Percentiles rank a stretch among this genome's conserved stretches.
Evolutionary conservation across 148 eudicot species (phyloP).

Genomic region (Selenicereus undatus): DNA sequence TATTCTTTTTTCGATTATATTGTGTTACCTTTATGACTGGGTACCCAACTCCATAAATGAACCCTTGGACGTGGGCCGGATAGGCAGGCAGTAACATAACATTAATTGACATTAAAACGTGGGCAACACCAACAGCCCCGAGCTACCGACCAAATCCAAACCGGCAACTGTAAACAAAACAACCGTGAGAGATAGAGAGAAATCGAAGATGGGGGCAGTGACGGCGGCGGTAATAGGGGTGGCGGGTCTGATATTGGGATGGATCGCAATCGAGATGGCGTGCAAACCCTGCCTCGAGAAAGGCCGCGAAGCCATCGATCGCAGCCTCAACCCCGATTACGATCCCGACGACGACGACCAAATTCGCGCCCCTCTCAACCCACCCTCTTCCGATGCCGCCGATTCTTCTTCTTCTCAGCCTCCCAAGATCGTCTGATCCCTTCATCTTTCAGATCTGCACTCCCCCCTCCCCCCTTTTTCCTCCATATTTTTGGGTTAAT

Average conservation of each 20-base stretch:
- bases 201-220: slow-evolving; percentile 62
- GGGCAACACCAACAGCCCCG: background rate
- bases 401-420: slow-evolving; percentile 28
- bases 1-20: no score
- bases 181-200: slow-evolving; percentile 6
- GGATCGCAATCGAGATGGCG: slow-evolving; percentile 77
- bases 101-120: no score
- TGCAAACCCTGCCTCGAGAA: slow-evolving; percentile 85
- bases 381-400: slow-evolving; percentile 10
- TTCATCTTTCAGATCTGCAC: background rate
- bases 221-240: slow-evolving; percentile 69
- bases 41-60: no score
- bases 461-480: background rate
- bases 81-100: no score
- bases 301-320: slow-evolving; percentile 88
- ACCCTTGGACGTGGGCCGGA: no score
- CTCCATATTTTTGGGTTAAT: background rate
- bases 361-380: slow-evolving; percentile 55
- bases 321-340: slow-evolving; percentile 77
- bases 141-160: no score
- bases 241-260: slow-evolving; percentile 60
- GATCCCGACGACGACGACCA: slow-evolving; percentile 61
- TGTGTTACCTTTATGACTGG: no score
- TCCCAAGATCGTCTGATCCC: slow-evolving; percentile 36
- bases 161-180: no score